A percentile compares a stretch with the other conserved stretches of the same genome.
Evolutionary conservation across 1,139 yeast species (phyloP).

Genomic region (Pichia sp.): DNA sequence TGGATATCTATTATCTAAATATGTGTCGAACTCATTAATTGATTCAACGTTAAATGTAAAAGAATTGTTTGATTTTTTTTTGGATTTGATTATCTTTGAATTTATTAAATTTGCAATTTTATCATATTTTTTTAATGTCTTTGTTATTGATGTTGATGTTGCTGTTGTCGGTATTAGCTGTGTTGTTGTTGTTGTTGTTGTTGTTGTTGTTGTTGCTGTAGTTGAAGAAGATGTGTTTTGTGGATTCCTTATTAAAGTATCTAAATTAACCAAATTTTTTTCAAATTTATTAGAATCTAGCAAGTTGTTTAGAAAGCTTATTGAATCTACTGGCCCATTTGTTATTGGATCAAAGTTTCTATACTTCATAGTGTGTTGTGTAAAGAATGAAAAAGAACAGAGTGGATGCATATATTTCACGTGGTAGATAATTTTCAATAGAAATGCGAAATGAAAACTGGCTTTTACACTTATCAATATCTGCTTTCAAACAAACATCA

Average conservation of each 20-base stretch:
- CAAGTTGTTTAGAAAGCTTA: conserved; percentile 15
- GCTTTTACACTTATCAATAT: no score
- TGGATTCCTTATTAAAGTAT: not conserved
- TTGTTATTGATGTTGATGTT: conserved; percentile 26
- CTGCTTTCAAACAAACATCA: no score
- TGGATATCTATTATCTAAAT: conserved; percentile 12
- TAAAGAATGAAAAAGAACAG: no score
- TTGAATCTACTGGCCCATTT: conserved; percentile 15
- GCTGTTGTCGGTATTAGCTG: not conserved
- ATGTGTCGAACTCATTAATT: conserved; percentile 19
- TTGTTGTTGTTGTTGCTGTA: not conserved
- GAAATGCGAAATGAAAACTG: not conserved
- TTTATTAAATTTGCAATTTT: conserved; percentile 25
- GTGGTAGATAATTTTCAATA: no score
- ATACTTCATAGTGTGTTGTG: conserved; percentile 4
- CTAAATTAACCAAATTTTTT: not conserved
- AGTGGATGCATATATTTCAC: no score
- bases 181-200: no score
- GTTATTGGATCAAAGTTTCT: conserved; percentile 19
- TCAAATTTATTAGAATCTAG: not conserved
- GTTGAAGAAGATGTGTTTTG: not conserved
- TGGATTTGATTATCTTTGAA: not conserved
- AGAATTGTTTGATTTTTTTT: not conserved
- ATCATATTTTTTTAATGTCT: conserved; percentile 33
- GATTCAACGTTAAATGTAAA: not conserved